These are phyloP conservation scores for Tolypocladium cylindrosporum DNA, from an alignment of 2,329 filamentous ascomycete genomes.

Conservation along the genomic window DNA sequence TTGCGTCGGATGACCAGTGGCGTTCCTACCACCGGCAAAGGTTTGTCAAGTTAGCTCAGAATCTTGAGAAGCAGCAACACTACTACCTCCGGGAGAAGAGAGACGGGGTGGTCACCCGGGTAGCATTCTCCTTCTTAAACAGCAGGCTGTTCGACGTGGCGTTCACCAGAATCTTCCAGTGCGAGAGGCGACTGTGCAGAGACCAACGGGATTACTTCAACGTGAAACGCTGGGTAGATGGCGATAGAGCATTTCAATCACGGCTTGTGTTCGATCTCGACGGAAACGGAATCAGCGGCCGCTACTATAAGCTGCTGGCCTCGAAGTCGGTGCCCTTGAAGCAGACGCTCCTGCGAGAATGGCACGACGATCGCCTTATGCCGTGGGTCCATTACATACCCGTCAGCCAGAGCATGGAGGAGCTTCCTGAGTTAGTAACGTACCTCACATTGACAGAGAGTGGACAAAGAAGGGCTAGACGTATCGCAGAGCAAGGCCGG, in stretches of 20 bases:
- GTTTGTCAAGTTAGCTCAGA: constrained; percentile 27
- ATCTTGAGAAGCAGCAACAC: constrained; percentile 10
- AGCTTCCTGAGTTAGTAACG: constrained; percentile 39
- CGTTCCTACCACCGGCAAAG: constrained; percentile 36
- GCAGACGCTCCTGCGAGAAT: constrained; percentile 41
- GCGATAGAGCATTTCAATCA: constrained; percentile 24
- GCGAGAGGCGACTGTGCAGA: constrained; percentile 23
- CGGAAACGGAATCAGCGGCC: constrained; percentile 45
- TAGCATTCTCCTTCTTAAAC: constrained; percentile 22
- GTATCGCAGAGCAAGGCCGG: constrained; percentile 42
- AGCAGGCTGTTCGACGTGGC: constrained; percentile 29
- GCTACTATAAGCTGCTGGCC: constrained; percentile 39
- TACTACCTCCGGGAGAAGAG: constrained; percentile 22
- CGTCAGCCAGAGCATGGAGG: constrained; percentile 35
- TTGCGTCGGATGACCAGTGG: constrained; percentile 25
- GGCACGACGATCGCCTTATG: constrained; percentile 45
- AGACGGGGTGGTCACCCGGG: constrained; percentile 7
- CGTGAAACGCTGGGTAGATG: constrained; percentile 19
- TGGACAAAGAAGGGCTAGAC: constrained; percentile 36
- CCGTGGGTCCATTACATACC: constrained; percentile 50
- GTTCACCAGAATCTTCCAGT: constrained; percentile 37
- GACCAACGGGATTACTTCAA: constrained; percentile 22
- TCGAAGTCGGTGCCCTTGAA: constrained; percentile 39
- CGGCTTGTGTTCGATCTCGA: constrained; percentile 42
- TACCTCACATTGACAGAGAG: constrained; percentile 32